Evolutionary conservation across 2,329 filamentous ascomycete species (phyloP).

Genomic region (Fusarium sp.): DNA sequence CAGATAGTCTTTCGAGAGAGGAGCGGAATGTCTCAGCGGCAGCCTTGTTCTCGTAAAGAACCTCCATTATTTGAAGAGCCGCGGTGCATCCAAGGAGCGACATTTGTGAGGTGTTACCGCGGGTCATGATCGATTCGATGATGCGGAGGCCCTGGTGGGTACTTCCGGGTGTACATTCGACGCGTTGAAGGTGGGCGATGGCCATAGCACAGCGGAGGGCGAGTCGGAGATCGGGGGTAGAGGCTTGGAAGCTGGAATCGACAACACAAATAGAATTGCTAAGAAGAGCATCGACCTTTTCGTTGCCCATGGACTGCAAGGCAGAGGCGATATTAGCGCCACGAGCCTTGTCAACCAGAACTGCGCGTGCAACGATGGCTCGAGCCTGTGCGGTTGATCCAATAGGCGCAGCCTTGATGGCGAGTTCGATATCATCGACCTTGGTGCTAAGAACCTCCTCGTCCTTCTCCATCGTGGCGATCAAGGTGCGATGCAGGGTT

Average conservation of each 20-base stretch:
- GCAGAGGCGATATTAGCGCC: slow-evolving; percentile 69
- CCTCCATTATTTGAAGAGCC: slow-evolving; percentile 69
- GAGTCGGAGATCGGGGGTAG: slow-evolving; percentile 65
- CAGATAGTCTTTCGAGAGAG: slow-evolving; percentile 69
- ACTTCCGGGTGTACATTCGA: slow-evolving; percentile 50
- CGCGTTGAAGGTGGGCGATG: slow-evolving; percentile 68
- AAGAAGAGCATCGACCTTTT: slow-evolving; percentile 46
- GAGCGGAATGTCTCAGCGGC: slow-evolving; percentile 61
- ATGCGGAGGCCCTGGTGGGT: slow-evolving; percentile 61
- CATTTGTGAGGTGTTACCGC: slow-evolving; percentile 58
- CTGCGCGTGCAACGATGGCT: slow-evolving; percentile 69
- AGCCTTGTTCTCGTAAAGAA: slow-evolving; percentile 61
- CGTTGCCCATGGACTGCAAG: slow-evolving; percentile 61
- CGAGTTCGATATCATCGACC: slow-evolving; percentile 70
- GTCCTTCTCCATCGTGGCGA: slow-evolving; percentile 70
- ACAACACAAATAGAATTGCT: slow-evolving; percentile 57
- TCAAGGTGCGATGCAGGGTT: slow-evolving; percentile 76
- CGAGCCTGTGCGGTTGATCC: slow-evolving; percentile 78
- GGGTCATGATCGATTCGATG: slow-evolving; percentile 63
- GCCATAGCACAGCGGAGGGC: slow-evolving; percentile 71
- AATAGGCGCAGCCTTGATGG: slow-evolving; percentile 79
- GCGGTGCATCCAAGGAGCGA: slow-evolving; percentile 71
- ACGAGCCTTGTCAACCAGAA: slow-evolving; percentile 67
- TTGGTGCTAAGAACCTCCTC: slow-evolving; percentile 42
- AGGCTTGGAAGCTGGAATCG: slow-evolving; percentile 58